A percentile compares a stretch with the other conserved stretches of the same genome.
Evolutionary conservation across 371 early-diverging fungal genomes (phyloP).

Genomic region (Synchytrium microbalum): DNA sequence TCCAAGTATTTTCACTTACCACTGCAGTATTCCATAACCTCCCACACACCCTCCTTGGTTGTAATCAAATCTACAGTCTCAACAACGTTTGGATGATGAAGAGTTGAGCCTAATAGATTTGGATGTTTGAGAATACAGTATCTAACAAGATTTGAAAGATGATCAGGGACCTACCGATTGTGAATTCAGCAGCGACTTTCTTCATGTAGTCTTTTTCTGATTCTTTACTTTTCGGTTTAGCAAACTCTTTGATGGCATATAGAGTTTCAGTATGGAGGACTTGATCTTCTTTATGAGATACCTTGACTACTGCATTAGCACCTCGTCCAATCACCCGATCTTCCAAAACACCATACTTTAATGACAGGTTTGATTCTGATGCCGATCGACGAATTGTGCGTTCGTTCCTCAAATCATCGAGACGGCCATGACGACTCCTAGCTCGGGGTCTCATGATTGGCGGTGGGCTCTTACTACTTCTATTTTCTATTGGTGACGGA

Average conservation of each 20-base stretch:
- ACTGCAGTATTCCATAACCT: too few species aligned
- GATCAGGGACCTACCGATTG: too few species aligned
- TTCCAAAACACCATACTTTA: constrained; percentile 36
- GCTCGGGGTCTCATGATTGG: too few species aligned
- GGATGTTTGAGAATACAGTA: too few species aligned
- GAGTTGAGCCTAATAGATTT: too few species aligned
- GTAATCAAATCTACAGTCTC: constrained; percentile 85
- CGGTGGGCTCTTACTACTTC: too few species aligned
- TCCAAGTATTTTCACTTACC: constrained; percentile 21
- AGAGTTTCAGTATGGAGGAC: constrained; percentile 5
- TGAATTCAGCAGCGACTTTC: constrained; percentile 79
- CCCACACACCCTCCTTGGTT: constrained; percentile 67
- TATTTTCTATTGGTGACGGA: too few species aligned
- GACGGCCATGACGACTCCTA: too few species aligned
- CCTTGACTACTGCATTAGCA: constrained; percentile 81
- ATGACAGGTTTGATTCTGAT: constrained; percentile 11
- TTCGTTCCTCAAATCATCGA: too few species aligned
- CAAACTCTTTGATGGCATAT: constrained; percentile 51
- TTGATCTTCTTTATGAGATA: too few species aligned
- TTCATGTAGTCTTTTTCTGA: constrained; percentile 82
- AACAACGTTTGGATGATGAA: constrained; percentile 84
- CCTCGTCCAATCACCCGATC: constrained; percentile 76
- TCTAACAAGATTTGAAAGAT: too few species aligned
- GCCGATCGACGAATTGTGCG: too few species aligned
- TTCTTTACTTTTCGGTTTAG: constrained; percentile 76